phyloP scores from a whole-genome alignment of 1,284 basidiomycete genomes.

The Malassezia japonica region DNA sequence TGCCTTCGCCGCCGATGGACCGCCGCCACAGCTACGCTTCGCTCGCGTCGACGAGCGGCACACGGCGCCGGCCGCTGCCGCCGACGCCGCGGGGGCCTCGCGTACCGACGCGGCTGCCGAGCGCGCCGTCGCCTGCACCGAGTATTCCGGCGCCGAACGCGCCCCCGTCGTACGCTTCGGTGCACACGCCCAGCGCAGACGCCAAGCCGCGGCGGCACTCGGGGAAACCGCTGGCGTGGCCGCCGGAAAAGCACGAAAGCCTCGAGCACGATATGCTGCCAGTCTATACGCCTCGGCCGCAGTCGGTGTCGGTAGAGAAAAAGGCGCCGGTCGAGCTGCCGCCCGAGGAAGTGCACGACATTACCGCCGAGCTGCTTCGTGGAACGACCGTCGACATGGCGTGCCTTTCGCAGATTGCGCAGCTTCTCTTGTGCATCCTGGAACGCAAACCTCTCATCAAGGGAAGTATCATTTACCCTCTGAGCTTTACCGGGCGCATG shows the following conservation, averaged over 20 bases:
- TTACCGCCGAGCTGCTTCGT: not conserved
- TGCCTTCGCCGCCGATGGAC: not conserved
- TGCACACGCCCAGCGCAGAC: no score
- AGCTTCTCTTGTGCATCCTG: slow-evolving; percentile 75
- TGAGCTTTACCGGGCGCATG: slow-evolving; percentile 43
- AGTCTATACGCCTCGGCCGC: no score
- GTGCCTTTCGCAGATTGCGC: slow-evolving; percentile 74
- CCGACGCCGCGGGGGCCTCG: not conserved
- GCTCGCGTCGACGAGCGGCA: not conserved
- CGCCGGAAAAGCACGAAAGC: no score
- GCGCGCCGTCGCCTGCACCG: not conserved
- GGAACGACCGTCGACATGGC: slow-evolving; percentile 61
- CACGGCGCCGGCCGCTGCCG: not conserved
- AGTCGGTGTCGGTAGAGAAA: no score
- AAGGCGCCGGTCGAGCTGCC: no score
- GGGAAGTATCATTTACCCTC: slow-evolving; percentile 41
- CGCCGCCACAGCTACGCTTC: not conserved
- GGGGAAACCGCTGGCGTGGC: no score
- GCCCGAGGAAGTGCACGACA: no score
- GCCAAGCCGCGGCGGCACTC: no score
- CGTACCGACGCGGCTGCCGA: not conserved
- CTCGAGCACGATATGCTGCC: no score
- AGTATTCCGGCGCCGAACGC: no score
- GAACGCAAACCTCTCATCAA: slow-evolving; percentile 69
- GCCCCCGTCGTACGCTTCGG: no score